Base-by-base conservation (phyloP, 805 yeast genomes). In the Kregervanrija pseudodelftensis region DNA sequence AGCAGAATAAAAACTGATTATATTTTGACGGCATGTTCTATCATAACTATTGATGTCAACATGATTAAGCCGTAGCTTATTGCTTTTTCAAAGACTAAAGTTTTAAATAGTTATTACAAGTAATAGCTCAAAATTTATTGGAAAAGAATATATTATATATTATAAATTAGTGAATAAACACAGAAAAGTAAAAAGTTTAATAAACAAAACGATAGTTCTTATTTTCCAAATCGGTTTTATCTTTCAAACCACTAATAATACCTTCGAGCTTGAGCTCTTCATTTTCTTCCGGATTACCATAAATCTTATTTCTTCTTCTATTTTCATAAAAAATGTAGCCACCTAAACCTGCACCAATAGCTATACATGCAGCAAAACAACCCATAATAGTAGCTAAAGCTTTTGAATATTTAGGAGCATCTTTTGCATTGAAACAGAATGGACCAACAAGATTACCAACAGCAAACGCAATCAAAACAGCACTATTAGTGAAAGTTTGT, bases 401-500 rank as follows among this genome's bases (percentile, higher is more conserved):
- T 32, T 67, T 62, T 11, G 56, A 54, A 49, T 72, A 74, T 5
- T 49, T 47, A 22, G 77, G 77, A 10, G 77, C 76, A 54, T 76
- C 74, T 7, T 22, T 22, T 22, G 28, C 28, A 7, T 61, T 61
- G 54, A 74, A 73, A 11, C 75, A 65, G 49, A 72, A 76, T 1
- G 81, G 79, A 5, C 82, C 81, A 40, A 67, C 63, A 43, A 74
- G 58, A 55, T 77, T 77, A 28, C 81, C 82, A 13, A 68, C 73
- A 52, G 79, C 73, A 58, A 69, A 74, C 8, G 68, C 70, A 35
- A 76, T 54, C 38, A 74, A 63, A 38, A 65, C 53, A 30, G 69
- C 52, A 5, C 76, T 74, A 50, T 67, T 72, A 8, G 66, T 67
- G 5, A 71, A 62, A 32, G 66, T 57, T 52, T 73, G 74, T 61